These are phyloP conservation scores for Penicillium coprophilum DNA, from an alignment of 495 filamentous ascomycete genomes.

Conservation along the genomic window DNA sequence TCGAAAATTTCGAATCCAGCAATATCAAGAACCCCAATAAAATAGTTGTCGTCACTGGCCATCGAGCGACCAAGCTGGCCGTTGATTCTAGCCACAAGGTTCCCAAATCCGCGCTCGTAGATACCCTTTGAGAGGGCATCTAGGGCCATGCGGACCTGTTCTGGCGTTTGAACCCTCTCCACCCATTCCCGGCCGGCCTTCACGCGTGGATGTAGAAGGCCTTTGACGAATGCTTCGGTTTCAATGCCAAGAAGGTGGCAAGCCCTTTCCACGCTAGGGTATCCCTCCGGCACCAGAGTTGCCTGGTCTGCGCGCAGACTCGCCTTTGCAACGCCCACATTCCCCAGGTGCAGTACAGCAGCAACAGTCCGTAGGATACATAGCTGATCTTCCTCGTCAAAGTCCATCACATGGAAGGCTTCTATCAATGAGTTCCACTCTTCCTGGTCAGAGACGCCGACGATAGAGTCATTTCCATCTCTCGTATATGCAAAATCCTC, in stretches of 20 bases:
- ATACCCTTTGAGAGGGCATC: slow-evolving; percentile 96
- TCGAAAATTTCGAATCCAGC: slow-evolving; percentile 99
- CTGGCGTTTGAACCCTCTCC: slow-evolving; percentile 93
- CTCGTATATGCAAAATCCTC: slow-evolving; percentile 90
- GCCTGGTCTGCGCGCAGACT: slow-evolving; percentile 90
- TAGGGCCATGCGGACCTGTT: slow-evolving; percentile 86
- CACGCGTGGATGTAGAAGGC: slow-evolving; percentile 85
- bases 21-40: slow-evolving; percentile 98
- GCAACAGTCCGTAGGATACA: slow-evolving; percentile 85
- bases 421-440: slow-evolving; percentile 91
- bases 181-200: slow-evolving; percentile 98
- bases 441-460: slow-evolving; percentile 84
- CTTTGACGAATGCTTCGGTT: slow-evolving; percentile 79
- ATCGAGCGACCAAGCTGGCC: slow-evolving; percentile 80
- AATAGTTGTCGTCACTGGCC: slow-evolving; percentile 81
- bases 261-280: slow-evolving; percentile 68
- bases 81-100: slow-evolving; percentile 90
- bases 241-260: slow-evolving; percentile 84
- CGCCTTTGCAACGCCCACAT: slow-evolving; percentile 84
- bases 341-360: slow-evolving; percentile 89
- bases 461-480: slow-evolving; percentile 86
- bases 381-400: slow-evolving; percentile 79
- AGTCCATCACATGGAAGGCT: slow-evolving; percentile 93
- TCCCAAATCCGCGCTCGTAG: slow-evolving; percentile 93
- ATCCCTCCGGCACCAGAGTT: slow-evolving; percentile 68